These are phyloP conservation scores for Trichoderma guizhouense DNA, from an alignment of 2,329 filamentous ascomycete genomes.

Conservation along the genomic window DNA sequence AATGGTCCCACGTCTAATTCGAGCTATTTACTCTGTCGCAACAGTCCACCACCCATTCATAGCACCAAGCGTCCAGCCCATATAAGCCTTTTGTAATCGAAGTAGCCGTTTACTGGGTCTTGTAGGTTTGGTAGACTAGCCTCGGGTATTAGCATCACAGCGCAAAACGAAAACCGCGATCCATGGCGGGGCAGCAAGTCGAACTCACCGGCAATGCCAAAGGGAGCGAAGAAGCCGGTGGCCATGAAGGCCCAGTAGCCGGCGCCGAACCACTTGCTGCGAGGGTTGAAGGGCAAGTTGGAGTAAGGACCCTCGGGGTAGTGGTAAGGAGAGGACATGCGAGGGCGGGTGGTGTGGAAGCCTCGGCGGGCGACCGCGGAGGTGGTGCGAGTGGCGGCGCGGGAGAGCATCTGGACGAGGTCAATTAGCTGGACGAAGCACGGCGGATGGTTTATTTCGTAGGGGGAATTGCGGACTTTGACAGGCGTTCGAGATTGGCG, in stretches of 20 bases:
- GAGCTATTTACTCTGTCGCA: constrained; percentile 29
- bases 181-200: constrained; percentile 15
- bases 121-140: constrained; percentile 49
- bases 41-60: constrained; percentile 20
- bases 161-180: background rate
- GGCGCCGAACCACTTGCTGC: constrained; percentile 78
- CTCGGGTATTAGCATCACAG: background rate
- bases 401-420: constrained; percentile 72
- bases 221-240: constrained; percentile 58
- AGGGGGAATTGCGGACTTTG: constrained; percentile 26
- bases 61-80: constrained; percentile 20
- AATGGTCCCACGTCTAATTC: constrained; percentile 33
- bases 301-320: constrained; percentile 93
- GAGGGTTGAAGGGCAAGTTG: constrained; percentile 97
- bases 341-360: constrained; percentile 87
- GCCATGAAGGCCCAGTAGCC: constrained; percentile 74
- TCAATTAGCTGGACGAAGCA: constrained; percentile 41
- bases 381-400: constrained; percentile 62
- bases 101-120: constrained; percentile 34
- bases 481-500: constrained; percentile 20
- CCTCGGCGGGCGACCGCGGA: constrained; percentile 78
- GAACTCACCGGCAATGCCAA: constrained; percentile 58
- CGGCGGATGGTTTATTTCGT: background rate
- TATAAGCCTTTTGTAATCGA: background rate
- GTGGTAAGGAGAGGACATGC: constrained; percentile 89